Conservation (phyloP, 164 flowering plant species). For the Magnolia sinica region DNA sequence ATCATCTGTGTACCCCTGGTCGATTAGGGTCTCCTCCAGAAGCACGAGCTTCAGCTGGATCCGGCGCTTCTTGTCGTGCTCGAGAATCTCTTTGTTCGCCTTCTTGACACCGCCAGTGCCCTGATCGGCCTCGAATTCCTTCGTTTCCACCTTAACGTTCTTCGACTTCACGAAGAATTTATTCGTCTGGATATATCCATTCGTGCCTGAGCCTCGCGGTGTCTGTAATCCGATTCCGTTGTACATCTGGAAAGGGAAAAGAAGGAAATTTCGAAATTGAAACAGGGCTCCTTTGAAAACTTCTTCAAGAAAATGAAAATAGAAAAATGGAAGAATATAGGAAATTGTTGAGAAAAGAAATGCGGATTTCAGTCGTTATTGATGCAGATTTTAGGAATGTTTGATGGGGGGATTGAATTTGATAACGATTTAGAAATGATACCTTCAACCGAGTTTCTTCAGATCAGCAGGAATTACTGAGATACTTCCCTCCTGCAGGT, state of each 20-base stretch:
- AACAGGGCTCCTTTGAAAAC: not conserved
- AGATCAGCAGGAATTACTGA: too few relatives aligned
- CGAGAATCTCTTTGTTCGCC: constrained; percentile 78
- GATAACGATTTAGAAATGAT: too few relatives aligned
- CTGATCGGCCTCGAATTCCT: constrained; percentile 60
- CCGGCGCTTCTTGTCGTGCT: constrained; percentile 90
- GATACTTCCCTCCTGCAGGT: too few relatives aligned
- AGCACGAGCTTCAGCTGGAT: constrained; percentile 80
- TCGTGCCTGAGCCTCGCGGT: constrained; percentile 91
- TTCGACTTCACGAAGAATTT: constrained; percentile 72
- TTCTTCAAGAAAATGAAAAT: too few relatives aligned
- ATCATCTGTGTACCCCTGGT: constrained; percentile 81
- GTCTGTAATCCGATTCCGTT: constrained; percentile 95
- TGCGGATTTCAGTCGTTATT: too few relatives aligned
- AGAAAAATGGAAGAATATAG: too few relatives aligned
- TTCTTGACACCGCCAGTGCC: constrained; percentile 85
- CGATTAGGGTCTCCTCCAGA: constrained; percentile 71
- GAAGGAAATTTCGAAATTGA: not conserved
- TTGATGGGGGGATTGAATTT: too few relatives aligned
- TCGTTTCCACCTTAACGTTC: constrained; percentile 36
- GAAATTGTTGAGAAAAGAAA: too few relatives aligned
- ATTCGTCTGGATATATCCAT: constrained; percentile 83
- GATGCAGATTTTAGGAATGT: too few relatives aligned
- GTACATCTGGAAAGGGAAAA: constrained; percentile 48
- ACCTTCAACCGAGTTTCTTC: too few relatives aligned